These are phyloP conservation scores for Wickerhamomyces silvicola DNA, from an alignment of 805 yeast genomes.

Conservation along the genomic window DNA sequence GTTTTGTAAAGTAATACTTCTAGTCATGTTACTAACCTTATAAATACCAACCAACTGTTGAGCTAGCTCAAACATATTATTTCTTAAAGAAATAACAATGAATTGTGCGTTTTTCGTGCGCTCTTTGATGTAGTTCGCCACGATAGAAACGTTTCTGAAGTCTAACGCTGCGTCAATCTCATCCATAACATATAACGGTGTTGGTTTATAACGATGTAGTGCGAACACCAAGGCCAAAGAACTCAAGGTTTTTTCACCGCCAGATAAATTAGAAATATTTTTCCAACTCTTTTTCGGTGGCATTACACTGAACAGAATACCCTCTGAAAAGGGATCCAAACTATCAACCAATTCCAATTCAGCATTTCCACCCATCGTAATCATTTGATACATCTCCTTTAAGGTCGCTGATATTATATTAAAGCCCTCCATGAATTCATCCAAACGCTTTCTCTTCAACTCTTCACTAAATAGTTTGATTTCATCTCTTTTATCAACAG, in stretches of 20 bases:
- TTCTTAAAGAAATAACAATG: slow-evolving; percentile 88
- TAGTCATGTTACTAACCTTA: slow-evolving; percentile 87
- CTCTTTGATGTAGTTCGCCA: slow-evolving; percentile 94
- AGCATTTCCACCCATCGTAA: slow-evolving; percentile 99
- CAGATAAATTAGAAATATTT: slow-evolving; percentile 88
- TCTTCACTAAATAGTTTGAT: slow-evolving; percentile 58
- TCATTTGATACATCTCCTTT: slow-evolving; percentile 97
- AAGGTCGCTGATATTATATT: slow-evolving; percentile 76
- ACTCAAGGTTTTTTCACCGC: slow-evolving; percentile 95
- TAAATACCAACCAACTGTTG: slow-evolving; percentile 92
- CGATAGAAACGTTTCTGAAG: slow-evolving; percentile 93
- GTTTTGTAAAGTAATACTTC: slow-evolving; percentile 72
- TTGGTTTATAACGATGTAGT: slow-evolving; percentile 90
- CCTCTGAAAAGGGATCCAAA: slow-evolving; percentile 96
- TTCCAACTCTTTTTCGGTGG: slow-evolving; percentile 99
- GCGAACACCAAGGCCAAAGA: slow-evolving; percentile 96
- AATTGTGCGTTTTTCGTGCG: slow-evolving; percentile 96
- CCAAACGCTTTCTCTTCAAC: slow-evolving; percentile 64
- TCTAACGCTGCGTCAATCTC: slow-evolving; percentile 99
- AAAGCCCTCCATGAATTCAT: slow-evolving; percentile 93
- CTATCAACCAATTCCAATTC: slow-evolving; percentile 93
- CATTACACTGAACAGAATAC: slow-evolving; percentile 94
- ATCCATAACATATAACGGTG: slow-evolving; percentile 97
- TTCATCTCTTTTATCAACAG: slow-evolving; percentile 61
- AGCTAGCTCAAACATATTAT: slow-evolving; percentile 97